A percentile compares a stretch with the other conserved stretches of the same genome.
phyloP scores from a whole-genome alignment of 2,329 filamentous ascomycete species.

The Aspergillus pseudotamarii region DNA sequence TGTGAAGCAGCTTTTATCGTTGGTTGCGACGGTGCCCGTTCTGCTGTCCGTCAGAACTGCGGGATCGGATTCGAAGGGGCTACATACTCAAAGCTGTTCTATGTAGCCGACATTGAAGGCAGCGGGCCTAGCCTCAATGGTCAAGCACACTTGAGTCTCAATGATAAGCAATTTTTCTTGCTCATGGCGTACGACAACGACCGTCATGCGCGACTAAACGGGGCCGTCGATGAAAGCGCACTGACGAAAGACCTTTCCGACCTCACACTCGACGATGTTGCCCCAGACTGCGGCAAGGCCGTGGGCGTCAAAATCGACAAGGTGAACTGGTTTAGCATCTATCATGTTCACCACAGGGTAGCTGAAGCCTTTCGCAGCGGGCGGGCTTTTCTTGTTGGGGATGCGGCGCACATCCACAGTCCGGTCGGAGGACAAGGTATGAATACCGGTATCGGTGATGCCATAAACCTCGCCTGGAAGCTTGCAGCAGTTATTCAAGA shows the following conservation, averaged over 20 bases:
- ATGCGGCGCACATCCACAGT: conserved; percentile 61
- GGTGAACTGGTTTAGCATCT: conserved; percentile 47
- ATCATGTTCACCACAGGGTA: conserved; percentile 50
- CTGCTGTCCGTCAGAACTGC: conserved; percentile 48
- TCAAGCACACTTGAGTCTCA: conserved; percentile 37
- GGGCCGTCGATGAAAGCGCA: conserved; percentile 26
- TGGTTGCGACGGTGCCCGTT: conserved; percentile 58
- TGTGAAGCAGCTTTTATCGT: conserved; percentile 49
- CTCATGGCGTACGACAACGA: conserved; percentile 32
- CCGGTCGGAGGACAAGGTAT: conserved; percentile 61
- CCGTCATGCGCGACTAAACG: conserved; percentile 28
- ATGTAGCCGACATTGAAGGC: conserved; percentile 48
- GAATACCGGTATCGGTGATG: conserved; percentile 60
- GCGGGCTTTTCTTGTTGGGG: conserved; percentile 58
- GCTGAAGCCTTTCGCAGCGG: conserved; percentile 49
- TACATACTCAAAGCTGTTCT: conserved; percentile 48
- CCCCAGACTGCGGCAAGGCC: conserved; percentile 23
- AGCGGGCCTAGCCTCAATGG: conserved; percentile 32
- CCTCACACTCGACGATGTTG: conserved; percentile 35
- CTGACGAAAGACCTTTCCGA: conserved; percentile 22
- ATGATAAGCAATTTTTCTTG: conserved; percentile 39
- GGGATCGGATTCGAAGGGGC: conserved; percentile 46
- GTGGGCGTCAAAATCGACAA: conserved; percentile 30
- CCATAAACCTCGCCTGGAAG: conserved; percentile 60
- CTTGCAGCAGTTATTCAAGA: conserved; percentile 50